Base-by-base conservation (phyloP, 176 grass and related monocot genomes). In the Elymus sibiricus region DNA sequence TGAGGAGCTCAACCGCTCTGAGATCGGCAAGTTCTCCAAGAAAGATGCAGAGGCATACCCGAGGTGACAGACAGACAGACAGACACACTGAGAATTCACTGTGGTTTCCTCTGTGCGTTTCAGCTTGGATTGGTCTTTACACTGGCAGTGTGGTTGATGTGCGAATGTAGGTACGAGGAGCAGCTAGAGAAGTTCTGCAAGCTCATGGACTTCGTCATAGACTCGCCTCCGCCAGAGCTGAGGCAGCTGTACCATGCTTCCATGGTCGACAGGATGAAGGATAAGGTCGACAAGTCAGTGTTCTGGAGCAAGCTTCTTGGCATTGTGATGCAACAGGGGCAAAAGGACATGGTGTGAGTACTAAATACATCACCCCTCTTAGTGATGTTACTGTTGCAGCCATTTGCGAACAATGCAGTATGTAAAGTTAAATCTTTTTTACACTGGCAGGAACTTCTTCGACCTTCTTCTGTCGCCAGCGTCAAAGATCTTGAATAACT, bases 261-360 rank as follows among this genome's bases (percentile, higher is more conserved):
- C 8, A 73, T 96, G 86, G 70, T 89, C 16, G 90, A 85, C 74
- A 91, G 82, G 86, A 85, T 94, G 88, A 98, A 94, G 90, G 86
- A 94, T 86, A 98, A 86, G 87, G 43, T 95, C 19, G 88, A 91
- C 25, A 94, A 91, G 80, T 94, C 94, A 27, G 79, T 83, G 83
- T 95, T 92, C 80, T 95, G 97, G 97, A 93, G 90, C 78, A 80
- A 76, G 65, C 82, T 93, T 89, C 70, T 95, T 65, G 90, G 88
- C 63, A 87, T 87, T 85, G 90, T 89, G 55, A 69, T 84, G 70
- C 76, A 81, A 51, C 86, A 94, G 51, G 92, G 97, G 79, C 97
- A 95, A 79, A 91, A 90, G 86, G 89, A 98, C 77, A 95, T 94
- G 92, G 84, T 98, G 94, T 95, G 87, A 94, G 97, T 98, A n/a